phyloP scores from a whole-genome alignment of 306 rosid genomes.

The Cucurbita maxima region DNA sequence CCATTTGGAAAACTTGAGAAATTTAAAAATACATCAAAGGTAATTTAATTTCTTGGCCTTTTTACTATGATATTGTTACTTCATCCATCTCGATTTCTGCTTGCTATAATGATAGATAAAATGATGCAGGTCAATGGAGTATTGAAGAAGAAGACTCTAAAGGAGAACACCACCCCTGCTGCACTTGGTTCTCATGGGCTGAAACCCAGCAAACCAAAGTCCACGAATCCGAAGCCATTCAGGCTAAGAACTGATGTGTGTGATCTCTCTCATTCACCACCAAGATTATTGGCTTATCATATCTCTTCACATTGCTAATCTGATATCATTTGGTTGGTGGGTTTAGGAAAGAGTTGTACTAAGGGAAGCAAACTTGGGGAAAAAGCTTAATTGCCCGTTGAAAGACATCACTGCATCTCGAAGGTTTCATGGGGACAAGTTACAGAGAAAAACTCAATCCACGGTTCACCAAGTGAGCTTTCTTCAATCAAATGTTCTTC shows the following conservation, averaged over 20 bases:
- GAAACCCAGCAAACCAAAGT: conserved; percentile 57
- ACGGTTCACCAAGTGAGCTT: conserved; percentile 17
- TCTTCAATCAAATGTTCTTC: background rate
- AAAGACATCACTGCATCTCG: conserved; percentile 28
- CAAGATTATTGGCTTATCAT: background rate
- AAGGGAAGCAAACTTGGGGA: conserved; percentile 74
- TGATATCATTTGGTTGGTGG: background rate
- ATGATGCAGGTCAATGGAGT: conserved; percentile 20
- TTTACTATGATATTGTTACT: background rate
- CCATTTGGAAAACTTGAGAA: conserved; percentile 31
- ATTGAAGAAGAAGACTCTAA: conserved; percentile 17
- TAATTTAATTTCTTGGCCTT: conserved; percentile 4
- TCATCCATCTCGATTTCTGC: background rate
- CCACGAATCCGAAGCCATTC: conserved; percentile 88
- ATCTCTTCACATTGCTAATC: background rate
- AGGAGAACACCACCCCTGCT: conserved; percentile 23
- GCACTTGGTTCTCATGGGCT: conserved; percentile 31
- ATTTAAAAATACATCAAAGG: conserved; percentile 35
- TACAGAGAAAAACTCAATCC: conserved; percentile 17
- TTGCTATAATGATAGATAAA: background rate
- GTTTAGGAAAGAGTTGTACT: conserved; percentile 80
- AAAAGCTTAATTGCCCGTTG: conserved; percentile 30
- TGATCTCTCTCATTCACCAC: conserved; percentile 8
- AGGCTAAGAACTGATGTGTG: conserved; percentile 90
- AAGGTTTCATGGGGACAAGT: conserved; percentile 17